Base-by-base conservation (phyloP, 305 asterid species). In the Vinca major region DNA sequence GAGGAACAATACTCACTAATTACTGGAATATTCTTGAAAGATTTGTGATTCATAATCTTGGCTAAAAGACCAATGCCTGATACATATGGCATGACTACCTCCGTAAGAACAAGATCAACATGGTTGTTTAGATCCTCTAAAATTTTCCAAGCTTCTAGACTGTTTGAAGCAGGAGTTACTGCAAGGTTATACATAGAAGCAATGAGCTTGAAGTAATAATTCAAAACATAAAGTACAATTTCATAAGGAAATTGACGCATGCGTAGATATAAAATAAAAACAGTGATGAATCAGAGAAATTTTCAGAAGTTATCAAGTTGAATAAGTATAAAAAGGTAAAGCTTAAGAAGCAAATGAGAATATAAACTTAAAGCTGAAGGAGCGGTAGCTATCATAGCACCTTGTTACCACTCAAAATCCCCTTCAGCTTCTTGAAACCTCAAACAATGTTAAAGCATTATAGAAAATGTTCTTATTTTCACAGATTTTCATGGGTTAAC, bases 11-110 rank as follows among this genome's bases (percentile, higher is more conserved):
- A 76, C 97, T 80, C 75, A 91, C 97, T 91, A 79, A 91, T 89
- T 68, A 91, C 93, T 10, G 97, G 97, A 55, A 89, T 84, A 66
- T 78, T 89, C 83, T 87, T 89, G 91, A 85, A 84, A 71, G 78
- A 68, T 70, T 82, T 87, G 54, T 91, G 97, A 84, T 83, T 92
- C 95, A 74, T 89, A 45, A 87, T 80, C 79, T 87, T 87, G 77
- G 89, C 77, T 63, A 91, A 82, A 62, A 91, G 95, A 63, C 89
- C 95, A 74, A 87, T 84, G 73, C 97, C 96, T 7, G 96, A 86
- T 74, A 91, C 80, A 62, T 80, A 71, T 6, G 95, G 97, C 89
- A 89, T 74, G 68, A 80, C 91, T 45, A 87, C 89, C 82, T 91
- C 97, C 13, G 95, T 86, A 82, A 91, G 70, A 50, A 91, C 84